Evolutionary conservation across 2,329 filamentous ascomycete species (phyloP).

Genomic region (Diplodia intermedia): DNA sequence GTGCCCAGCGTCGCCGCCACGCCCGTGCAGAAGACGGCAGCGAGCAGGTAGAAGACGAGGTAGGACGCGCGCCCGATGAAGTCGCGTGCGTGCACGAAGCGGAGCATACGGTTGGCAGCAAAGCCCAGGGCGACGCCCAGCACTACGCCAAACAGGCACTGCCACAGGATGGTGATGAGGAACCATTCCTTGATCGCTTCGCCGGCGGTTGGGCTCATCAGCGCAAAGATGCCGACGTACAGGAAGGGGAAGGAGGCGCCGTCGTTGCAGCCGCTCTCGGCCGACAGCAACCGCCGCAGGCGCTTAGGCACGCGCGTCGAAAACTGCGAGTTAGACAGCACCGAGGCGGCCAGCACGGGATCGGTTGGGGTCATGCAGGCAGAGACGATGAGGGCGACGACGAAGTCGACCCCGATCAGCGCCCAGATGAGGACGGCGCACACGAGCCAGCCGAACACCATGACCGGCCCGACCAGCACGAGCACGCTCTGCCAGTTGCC

Average conservation of each 20-base stretch:
- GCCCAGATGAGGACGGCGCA: slow-evolving; percentile 56
- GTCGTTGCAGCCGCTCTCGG: slow-evolving; percentile 64
- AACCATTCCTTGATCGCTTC: slow-evolving; percentile 60
- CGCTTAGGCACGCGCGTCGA: slow-evolving; percentile 59
- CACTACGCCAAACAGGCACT: slow-evolving; percentile 58
- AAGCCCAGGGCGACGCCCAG: slow-evolving; percentile 58
- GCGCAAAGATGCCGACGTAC: slow-evolving; percentile 58
- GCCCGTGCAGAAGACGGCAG: slow-evolving; percentile 60
- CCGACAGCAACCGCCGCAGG: slow-evolving; percentile 59
- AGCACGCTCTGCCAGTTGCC: slow-evolving; percentile 59
- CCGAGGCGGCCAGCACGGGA: slow-evolving; percentile 62
- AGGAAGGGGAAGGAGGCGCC: slow-evolving; percentile 64
- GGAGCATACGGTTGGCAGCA: slow-evolving; percentile 56
- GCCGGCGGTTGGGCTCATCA: slow-evolving; percentile 49
- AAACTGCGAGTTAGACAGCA: slow-evolving; percentile 62
- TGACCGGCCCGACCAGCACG: slow-evolving; percentile 60
- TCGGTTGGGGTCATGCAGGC: slow-evolving; percentile 65
- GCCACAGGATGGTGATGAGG: slow-evolving; percentile 62
- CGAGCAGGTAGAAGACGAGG: slow-evolving; percentile 63
- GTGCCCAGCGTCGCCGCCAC: slow-evolving; percentile 59
- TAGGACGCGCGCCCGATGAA: slow-evolving; percentile 60
- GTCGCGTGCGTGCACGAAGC: slow-evolving; percentile 53
- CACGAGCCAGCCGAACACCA: slow-evolving; percentile 58
- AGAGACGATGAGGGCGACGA: slow-evolving; percentile 59
- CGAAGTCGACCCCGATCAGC: slow-evolving; percentile 55